These are phyloP conservation scores for Phaeosphaeria sp. DNA, from an alignment of 2,329 filamentous ascomycete species.

Conservation along the genomic window DNA sequence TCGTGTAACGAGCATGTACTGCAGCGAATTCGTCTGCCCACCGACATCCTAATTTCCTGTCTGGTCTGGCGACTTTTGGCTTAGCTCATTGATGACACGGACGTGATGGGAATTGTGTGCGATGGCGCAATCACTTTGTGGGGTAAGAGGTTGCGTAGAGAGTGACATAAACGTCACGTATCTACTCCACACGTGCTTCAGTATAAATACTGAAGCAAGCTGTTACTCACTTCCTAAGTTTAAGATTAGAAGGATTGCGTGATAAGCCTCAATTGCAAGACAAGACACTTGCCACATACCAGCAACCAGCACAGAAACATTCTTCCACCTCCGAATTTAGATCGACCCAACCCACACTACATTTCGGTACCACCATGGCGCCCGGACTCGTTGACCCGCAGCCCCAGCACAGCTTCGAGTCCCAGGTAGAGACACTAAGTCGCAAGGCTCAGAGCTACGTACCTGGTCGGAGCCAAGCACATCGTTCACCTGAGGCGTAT, in stretches of 20 bases:
- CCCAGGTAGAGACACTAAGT: slow-evolving; percentile 15
- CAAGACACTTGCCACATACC: no score
- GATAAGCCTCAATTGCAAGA: not conserved
- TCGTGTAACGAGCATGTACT: not conserved
- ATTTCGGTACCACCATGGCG: slow-evolving; percentile 30
- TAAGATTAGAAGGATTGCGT: not conserved
- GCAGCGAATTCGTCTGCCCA: not conserved
- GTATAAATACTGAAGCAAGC: not conserved
- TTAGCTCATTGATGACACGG: not conserved
- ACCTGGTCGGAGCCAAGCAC: slow-evolving; percentile 56
- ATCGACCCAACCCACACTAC: slow-evolving; percentile 1
- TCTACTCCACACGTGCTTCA: slow-evolving; percentile 1
- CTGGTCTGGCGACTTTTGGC: not conserved
- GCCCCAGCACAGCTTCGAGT: slow-evolving; percentile 17
- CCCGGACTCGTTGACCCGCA: slow-evolving; percentile 42
- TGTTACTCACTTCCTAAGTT: not conserved
- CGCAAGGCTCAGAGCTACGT: slow-evolving; percentile 50
- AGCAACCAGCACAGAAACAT: no score
- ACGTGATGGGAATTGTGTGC: slow-evolving; percentile 37
- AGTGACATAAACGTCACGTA: slow-evolving; percentile 13
- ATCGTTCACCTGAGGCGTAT: slow-evolving; percentile 56
- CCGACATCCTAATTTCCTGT: no score
- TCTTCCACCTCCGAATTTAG: no score
- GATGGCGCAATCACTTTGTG: slow-evolving; percentile 40
- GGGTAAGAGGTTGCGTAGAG: slow-evolving; percentile 13